Conservation (phyloP, 257 asterid genomes). For the Avicennia marina region DNA sequence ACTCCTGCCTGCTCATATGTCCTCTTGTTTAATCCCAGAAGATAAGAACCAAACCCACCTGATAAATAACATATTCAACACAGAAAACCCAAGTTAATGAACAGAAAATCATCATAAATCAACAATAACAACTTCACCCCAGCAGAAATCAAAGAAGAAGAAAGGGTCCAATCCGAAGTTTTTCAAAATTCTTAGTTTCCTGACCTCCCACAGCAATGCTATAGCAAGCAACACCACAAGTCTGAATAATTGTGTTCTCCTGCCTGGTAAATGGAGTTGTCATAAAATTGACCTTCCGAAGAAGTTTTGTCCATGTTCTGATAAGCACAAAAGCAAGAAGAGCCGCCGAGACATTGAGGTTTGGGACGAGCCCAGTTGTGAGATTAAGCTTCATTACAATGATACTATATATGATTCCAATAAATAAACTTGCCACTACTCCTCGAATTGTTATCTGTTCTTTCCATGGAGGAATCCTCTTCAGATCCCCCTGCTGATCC, state of each 20-base stretch:
- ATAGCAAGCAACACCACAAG: conserved; percentile 89
- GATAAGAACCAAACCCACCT: conserved; percentile 54
- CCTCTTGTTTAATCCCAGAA: conserved; percentile 33
- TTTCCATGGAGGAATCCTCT: conserved; percentile 72
- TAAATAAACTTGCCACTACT: conserved; percentile 54
- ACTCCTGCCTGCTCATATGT: conserved; percentile 43
- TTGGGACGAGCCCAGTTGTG: conserved; percentile 79
- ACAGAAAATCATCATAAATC: too few species aligned
- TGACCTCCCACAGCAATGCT: conserved; percentile 82
- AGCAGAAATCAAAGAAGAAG: conserved; percentile 23
- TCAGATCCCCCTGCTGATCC: conserved; percentile 26
- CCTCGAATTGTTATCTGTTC: conserved; percentile 74
- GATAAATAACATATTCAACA: conserved; percentile 5
- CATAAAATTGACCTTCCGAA: conserved; percentile 46
- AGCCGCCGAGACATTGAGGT: conserved; percentile 87
- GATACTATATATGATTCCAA: conserved; percentile 66
- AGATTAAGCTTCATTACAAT: conserved; percentile 77
- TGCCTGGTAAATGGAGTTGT: conserved; percentile 79
- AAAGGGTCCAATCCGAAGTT: conserved; percentile 28
- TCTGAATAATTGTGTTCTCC: conserved; percentile 83
- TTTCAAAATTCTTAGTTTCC: conserved; percentile 1
- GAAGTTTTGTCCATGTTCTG: conserved; percentile 69
- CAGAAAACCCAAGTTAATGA: neutral
- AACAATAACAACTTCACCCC: neutral
- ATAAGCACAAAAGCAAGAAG: conserved; percentile 72